These are phyloP conservation scores for Arachis stenosperma DNA, from an alignment of 306 rosid genomes.

Conservation along the genomic window DNA sequence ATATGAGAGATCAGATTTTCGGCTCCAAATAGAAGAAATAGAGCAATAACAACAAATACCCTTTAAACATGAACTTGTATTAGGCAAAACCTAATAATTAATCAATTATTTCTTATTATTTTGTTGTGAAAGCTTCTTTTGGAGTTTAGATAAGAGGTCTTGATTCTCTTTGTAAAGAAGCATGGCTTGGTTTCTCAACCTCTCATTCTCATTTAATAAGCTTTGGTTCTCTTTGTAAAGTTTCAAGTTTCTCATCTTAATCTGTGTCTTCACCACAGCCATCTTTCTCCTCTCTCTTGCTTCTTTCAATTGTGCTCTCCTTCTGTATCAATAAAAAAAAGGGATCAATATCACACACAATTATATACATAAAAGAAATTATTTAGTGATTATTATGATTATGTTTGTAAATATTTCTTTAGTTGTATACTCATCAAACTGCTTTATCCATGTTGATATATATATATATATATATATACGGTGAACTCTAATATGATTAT, in stretches of 20 bases:
- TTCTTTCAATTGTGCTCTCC: conserved; percentile 47
- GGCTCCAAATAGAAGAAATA: not conserved
- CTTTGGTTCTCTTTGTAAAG: conserved; percentile 67
- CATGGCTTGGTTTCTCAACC: conserved; percentile 72
- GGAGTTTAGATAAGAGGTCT: conserved; percentile 61
- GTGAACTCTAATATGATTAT: too few relatives aligned
- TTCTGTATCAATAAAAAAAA: conserved; percentile 44
- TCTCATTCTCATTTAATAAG: conserved; percentile 74
- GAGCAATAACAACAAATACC: conserved; percentile 14
- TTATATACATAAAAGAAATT: too few relatives aligned
- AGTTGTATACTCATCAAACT: too few relatives aligned
- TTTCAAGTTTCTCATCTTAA: conserved; percentile 71
- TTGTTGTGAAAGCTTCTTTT: conserved; percentile 43
- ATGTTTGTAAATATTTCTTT: too few relatives aligned
- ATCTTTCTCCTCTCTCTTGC: conserved; percentile 37
- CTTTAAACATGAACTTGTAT: conserved; percentile 27
- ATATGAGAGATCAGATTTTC: not conserved
- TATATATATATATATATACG: too few relatives aligned
- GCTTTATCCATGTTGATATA: too few relatives aligned
- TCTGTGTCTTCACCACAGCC: conserved; percentile 44
- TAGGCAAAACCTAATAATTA: not conserved
- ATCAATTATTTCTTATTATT: conserved; percentile 3
- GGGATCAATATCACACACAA: conserved; percentile 1
- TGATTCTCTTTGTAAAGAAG: conserved; percentile 81
- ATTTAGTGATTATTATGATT: too few relatives aligned